These are phyloP conservation scores for Penicillium sp. DNA, from an alignment of 2,329 filamentous ascomycete species.

Conservation along the genomic window DNA sequence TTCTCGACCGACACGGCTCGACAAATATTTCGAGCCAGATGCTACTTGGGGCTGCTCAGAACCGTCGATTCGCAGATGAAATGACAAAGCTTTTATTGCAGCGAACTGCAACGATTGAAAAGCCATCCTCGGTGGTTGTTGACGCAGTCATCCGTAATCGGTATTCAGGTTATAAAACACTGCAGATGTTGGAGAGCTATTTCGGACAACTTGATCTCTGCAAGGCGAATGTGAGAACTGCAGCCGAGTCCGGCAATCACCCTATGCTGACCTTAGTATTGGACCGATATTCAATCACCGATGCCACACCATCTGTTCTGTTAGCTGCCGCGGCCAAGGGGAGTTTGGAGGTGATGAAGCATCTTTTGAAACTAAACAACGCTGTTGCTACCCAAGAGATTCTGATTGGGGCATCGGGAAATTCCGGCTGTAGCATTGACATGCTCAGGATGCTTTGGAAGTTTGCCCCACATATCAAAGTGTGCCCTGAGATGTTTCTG, in stretches of 20 bases:
- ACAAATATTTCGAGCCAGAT: background rate
- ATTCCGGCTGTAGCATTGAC: background rate
- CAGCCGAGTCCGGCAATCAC: background rate
- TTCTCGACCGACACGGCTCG: background rate
- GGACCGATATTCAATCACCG: background rate
- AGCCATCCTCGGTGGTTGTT: background rate
- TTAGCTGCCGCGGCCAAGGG: background rate
- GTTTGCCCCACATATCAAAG: background rate
- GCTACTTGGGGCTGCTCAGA: background rate
- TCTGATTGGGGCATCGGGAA: background rate
- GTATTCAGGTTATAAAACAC: background rate
- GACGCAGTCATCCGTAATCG: background rate
- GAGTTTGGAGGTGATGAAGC: background rate
- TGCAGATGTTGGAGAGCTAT: background rate
- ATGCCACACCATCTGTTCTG: background rate
- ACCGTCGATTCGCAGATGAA: background rate
- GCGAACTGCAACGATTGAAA: background rate
- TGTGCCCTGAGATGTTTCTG: background rate
- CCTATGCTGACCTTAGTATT: background rate
- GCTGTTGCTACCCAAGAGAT: background rate
- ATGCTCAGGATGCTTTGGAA: background rate
- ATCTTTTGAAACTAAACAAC: background rate
- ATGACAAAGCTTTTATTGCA: background rate
- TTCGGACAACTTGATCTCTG: background rate
- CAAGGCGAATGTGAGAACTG: background rate